These are phyloP conservation scores for Nitzschia sp. DNA, from an alignment of 108 stramenopile species.

Conservation along the genomic window DNA sequence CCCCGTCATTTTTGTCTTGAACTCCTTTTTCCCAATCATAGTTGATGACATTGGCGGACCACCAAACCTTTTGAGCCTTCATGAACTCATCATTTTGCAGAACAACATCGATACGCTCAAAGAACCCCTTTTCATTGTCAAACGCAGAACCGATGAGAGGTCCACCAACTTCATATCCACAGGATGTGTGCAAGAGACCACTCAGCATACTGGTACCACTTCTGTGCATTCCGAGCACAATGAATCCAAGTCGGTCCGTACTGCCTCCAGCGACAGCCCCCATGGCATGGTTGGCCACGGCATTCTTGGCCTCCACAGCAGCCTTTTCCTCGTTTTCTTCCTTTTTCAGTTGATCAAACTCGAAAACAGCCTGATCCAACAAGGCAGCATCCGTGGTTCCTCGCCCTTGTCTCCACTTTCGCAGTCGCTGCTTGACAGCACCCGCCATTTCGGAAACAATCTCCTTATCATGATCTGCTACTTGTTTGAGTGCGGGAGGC, in stretches of 20 bases:
- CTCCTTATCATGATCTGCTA: constrained; percentile 21
- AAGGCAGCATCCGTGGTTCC: constrained; percentile 43
- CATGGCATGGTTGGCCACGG: background rate
- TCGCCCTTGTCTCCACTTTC: constrained; percentile 30
- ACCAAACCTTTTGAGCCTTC: constrained; percentile 63
- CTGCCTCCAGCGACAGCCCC: constrained; percentile 6
- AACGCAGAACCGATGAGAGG: constrained; percentile 39
- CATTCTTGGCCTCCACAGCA: background rate
- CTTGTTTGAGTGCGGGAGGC: constrained; percentile 25
- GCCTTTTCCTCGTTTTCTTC: constrained; percentile 14
- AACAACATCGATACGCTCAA: constrained; percentile 79
- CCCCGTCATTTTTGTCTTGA: constrained; percentile 48
- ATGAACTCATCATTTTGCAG: constrained; percentile 89
- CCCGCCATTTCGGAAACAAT: constrained; percentile 29
- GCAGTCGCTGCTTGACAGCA: constrained; percentile 29
- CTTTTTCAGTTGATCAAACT: constrained; percentile 35
- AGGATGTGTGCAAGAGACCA: constrained; percentile 65
- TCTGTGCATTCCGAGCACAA: constrained; percentile 89
- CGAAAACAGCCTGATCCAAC: constrained; percentile 34
- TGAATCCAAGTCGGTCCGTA: constrained; percentile 46
- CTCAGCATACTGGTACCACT: constrained; percentile 80
- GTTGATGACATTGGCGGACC: constrained; percentile 60
- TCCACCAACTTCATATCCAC: constrained; percentile 75
- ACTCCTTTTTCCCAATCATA: constrained; percentile 68
- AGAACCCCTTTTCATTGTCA: constrained; percentile 92